Percentiles rank a stretch among this genome's conserved stretches.
phyloP scores from a whole-genome alignment of 129 eudicot species.

The Chrysanthemum lavandulifolium region DNA sequence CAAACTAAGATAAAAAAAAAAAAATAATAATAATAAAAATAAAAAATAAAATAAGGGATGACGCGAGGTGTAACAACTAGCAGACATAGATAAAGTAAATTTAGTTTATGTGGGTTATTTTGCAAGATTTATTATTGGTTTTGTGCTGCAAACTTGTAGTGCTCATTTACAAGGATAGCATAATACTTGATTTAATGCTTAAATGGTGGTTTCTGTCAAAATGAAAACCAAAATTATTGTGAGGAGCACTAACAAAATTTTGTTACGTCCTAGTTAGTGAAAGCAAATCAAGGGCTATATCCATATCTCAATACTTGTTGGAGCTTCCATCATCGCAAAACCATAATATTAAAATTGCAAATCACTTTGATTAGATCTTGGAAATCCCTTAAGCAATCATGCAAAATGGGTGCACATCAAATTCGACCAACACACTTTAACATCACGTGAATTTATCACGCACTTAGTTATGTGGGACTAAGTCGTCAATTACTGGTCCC shows the following conservation, averaged over 20 bases:
- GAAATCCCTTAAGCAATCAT: slow-evolving; percentile 6
- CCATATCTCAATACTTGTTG: slow-evolving; percentile 23
- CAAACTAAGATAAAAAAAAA: too few relatives aligned
- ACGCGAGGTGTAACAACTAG: too few relatives aligned
- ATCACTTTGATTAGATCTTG: slow-evolving; percentile 16
- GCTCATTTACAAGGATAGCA: slow-evolving; percentile 39
- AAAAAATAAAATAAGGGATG: too few relatives aligned
- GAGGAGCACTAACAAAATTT: slow-evolving; percentile 23
- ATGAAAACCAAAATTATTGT: slow-evolving; percentile 22
- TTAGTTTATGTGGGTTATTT: neutral
- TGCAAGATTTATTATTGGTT: slow-evolving; percentile 6
- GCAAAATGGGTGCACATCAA: neutral
- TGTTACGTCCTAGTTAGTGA: slow-evolving; percentile 33
- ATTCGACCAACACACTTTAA: neutral
- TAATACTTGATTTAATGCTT: slow-evolving; percentile 23
- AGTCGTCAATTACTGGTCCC: neutral
- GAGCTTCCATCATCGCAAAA: slow-evolving; percentile 30
- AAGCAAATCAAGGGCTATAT: slow-evolving; percentile 28
- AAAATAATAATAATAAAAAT: too few relatives aligned
- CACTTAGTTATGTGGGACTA: slow-evolving; percentile 14
- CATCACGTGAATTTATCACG: neutral
- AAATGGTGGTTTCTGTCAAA: slow-evolving; percentile 23
- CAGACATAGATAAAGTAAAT: too few relatives aligned
- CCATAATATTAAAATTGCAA: slow-evolving; percentile 17
- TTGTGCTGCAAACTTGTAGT: slow-evolving; percentile 16